Evolutionary conservation across 148 eudicot genomes (phyloP).

Genomic region (Pharnaceum exiguum): DNA sequence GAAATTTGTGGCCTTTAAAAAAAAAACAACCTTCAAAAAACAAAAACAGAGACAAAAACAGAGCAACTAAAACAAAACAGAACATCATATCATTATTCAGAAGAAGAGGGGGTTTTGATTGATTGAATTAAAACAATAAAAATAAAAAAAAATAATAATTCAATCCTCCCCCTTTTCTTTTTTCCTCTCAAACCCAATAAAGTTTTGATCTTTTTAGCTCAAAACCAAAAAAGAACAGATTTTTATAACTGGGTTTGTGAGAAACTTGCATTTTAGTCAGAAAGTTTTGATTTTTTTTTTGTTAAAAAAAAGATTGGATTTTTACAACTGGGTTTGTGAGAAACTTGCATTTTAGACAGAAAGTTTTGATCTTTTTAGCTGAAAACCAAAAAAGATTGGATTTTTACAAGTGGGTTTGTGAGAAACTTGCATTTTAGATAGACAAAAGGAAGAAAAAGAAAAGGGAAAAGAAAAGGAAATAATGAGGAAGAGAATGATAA

Average conservation of each 20-base stretch:
- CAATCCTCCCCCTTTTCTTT: no score
- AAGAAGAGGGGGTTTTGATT: no score
- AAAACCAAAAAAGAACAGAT: not conserved
- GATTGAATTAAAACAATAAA: no score
- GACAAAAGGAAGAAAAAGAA: not conserved
- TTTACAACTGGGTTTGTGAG: not conserved
- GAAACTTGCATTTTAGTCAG: not conserved
- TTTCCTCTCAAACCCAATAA: no score
- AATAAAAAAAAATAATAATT: no score
- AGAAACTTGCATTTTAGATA: not conserved
- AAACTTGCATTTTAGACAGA: not conserved
- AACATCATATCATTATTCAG: constrained; percentile 18
- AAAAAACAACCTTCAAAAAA: not conserved
- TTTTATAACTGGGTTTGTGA: not conserved
- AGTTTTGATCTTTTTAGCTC: no score
- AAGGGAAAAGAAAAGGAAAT: constrained; percentile 12
- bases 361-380: not conserved
- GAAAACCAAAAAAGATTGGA: not conserved
- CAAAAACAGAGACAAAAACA: not conserved
- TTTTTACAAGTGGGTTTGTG: not conserved
- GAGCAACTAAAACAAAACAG: not conserved
- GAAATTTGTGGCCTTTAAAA: constrained; percentile 2
- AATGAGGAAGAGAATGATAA: no score
- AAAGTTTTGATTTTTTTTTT: not conserved
- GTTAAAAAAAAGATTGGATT: not conserved